A percentile compares a stretch with the other conserved stretches of the same genome.
phyloP scores from a whole-genome alignment of 2,329 filamentous ascomycete genomes.

The Paracamarosporium sp. region DNA sequence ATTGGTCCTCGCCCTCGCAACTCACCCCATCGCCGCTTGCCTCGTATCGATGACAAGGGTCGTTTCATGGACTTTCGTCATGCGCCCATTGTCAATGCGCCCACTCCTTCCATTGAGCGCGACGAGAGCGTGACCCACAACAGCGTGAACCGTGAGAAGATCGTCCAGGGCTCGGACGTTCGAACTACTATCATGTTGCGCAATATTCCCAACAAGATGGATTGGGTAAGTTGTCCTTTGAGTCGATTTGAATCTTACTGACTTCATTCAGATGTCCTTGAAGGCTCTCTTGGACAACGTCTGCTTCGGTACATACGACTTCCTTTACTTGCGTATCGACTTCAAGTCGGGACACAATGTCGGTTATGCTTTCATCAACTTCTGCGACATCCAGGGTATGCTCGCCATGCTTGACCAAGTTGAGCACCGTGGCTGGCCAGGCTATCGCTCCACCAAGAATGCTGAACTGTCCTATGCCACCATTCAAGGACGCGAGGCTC shows the following conservation, averaged over 20 bases:
- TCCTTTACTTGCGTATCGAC: conserved; percentile 89
- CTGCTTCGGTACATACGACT: conserved; percentile 85
- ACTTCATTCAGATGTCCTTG: conserved; percentile 51
- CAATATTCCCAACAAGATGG: conserved; percentile 94
- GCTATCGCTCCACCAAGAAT: conserved; percentile 82
- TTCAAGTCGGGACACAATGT: conserved; percentile 67
- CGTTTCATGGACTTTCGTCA: conserved; percentile 27
- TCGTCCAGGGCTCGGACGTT: conserved; percentile 54
- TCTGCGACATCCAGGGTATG: conserved; percentile 67
- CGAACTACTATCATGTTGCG: conserved; percentile 80
- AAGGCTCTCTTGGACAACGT: conserved; percentile 81
- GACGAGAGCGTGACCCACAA: conserved; percentile 24
- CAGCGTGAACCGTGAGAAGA: conserved; percentile 45
- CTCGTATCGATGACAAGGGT: conserved; percentile 29
- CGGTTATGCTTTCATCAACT: conserved; percentile 97
- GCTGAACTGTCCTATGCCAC: conserved; percentile 96
- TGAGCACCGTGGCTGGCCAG: conserved; percentile 65
- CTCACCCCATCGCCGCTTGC: conserved; percentile 27
- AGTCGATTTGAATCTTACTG: conserved; percentile 10
- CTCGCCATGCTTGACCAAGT: conserved; percentile 37
- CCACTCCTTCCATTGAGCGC: conserved; percentile 4
- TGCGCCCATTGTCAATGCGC: conserved; percentile 2
- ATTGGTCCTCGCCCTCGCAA: conserved; percentile 22
- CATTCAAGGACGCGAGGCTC: conserved; percentile 88
- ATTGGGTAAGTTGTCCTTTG: conserved; percentile 49